A percentile compares a stretch with the other conserved stretches of the same genome.
phyloP scores from a whole-genome alignment of 2,329 filamentous ascomycete genomes.

The Fusarium sp. region DNA sequence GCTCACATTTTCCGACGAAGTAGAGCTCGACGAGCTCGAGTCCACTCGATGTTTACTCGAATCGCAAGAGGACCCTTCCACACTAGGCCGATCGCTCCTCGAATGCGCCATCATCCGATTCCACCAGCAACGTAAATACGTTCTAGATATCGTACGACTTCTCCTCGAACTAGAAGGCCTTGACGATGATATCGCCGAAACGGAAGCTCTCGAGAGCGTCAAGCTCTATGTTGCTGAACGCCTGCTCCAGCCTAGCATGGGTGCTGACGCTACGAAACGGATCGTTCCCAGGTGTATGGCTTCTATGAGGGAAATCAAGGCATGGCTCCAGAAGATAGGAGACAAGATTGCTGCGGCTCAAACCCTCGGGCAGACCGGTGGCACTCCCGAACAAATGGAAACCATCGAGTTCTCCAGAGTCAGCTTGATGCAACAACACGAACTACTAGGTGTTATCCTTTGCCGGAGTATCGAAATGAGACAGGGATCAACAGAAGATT shows the following conservation, averaged over 20 bases:
- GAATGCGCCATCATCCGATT: slow-evolving; percentile 89
- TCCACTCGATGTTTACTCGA: slow-evolving; percentile 83
- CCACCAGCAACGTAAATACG: slow-evolving; percentile 85
- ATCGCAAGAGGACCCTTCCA: slow-evolving; percentile 77
- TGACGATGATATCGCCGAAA: slow-evolving; percentile 68
- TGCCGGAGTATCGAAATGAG: slow-evolving; percentile 83
- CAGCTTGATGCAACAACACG: slow-evolving; percentile 90
- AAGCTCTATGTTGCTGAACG: slow-evolving; percentile 56
- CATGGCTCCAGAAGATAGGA: slow-evolving; percentile 80
- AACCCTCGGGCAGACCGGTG: slow-evolving; percentile 76
- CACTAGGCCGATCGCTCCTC: slow-evolving; percentile 79
- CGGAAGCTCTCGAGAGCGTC: slow-evolving; percentile 53
- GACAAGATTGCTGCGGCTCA: slow-evolving; percentile 84
- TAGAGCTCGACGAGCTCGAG: slow-evolving; percentile 91
- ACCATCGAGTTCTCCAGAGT: slow-evolving; percentile 84
- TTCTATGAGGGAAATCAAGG: slow-evolving; percentile 82
- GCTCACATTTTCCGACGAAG: slow-evolving; percentile 86
- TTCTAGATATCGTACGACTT: slow-evolving; percentile 87
- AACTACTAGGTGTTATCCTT: slow-evolving; percentile 86
- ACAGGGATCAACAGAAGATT: slow-evolving; percentile 79
- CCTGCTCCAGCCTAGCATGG: slow-evolving; percentile 53
- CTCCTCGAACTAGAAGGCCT: slow-evolving; percentile 76
- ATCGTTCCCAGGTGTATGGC: slow-evolving; percentile 83
- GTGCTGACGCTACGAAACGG: slow-evolving; percentile 63
- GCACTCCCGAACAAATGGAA: slow-evolving; percentile 76